Evolutionary conservation across 2,329 filamentous ascomycete genomes (phyloP).

Genomic region (Trichoderma brevicompactum): DNA sequence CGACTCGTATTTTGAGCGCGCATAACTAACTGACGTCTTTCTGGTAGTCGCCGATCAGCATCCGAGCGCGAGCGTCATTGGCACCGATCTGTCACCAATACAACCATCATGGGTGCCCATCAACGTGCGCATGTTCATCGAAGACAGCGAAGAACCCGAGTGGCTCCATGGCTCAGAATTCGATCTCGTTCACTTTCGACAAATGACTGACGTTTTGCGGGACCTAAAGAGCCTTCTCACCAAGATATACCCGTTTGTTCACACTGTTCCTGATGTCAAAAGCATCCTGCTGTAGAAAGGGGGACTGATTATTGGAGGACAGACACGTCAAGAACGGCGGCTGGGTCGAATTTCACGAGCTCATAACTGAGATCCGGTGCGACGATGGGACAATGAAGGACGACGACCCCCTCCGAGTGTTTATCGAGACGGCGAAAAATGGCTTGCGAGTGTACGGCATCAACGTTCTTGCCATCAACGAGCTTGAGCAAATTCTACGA

Average conservation of each 20-base stretch:
- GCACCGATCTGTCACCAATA: conserved; percentile 52
- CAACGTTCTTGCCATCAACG: conserved; percentile 42
- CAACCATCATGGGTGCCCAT: conserved; percentile 57
- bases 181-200: conserved; percentile 60
- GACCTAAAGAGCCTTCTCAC: conserved; percentile 54
- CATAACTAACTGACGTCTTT: conserved; percentile 1
- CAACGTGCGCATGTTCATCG: conserved; percentile 65
- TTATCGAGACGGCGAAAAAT: conserved; percentile 40
- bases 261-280: background rate
- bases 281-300: no score
- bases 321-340: conserved; percentile 53
- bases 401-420: conserved; percentile 45
- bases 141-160: conserved; percentile 61
- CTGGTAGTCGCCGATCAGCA: conserved; percentile 47
- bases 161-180: conserved; percentile 60
- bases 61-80: conserved; percentile 47
- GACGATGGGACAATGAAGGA: conserved; percentile 51
- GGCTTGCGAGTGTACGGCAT: conserved; percentile 46
- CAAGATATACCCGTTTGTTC: conserved; percentile 42
- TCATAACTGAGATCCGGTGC: conserved; percentile 47
- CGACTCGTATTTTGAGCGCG: conserved; percentile 23
- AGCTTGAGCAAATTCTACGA: conserved; percentile 44
- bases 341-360: conserved; percentile 57
- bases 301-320: conserved; percentile 25
- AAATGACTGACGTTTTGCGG: conserved; percentile 55